Percentiles rank a stretch among this genome's conserved stretches.
phyloP scores from a whole-genome alignment of 768 basidiomycete species.

The Trametes cinnabarina region DNA sequence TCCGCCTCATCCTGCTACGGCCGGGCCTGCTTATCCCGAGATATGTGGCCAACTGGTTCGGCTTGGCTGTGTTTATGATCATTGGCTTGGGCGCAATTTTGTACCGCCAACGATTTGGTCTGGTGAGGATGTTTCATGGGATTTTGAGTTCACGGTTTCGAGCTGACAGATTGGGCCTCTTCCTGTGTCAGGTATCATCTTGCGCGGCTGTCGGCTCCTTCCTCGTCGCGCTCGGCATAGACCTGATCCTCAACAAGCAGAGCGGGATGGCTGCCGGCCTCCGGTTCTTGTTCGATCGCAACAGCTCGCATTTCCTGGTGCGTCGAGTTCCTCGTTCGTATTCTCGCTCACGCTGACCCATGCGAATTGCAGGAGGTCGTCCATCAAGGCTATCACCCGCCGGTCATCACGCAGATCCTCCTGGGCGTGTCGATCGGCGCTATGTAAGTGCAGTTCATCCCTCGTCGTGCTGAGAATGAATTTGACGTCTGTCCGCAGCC shows the following conservation, averaged over 20 bases:
- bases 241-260: conserved; percentile 56
- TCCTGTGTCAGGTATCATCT: conserved; percentile 37
- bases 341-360: neutral
- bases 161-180: conserved; percentile 19
- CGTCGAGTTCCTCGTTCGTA: conserved; percentile 17
- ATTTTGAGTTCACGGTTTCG: conserved; percentile 4
- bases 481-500: conserved; percentile 34
- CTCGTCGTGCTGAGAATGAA: neutral
- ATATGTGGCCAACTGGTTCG: conserved; percentile 50
- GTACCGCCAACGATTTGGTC: conserved; percentile 44
- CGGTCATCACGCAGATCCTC: conserved; percentile 47
- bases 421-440: conserved; percentile 52
- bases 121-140: no score
- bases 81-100: conserved; percentile 42
- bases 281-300: conserved; percentile 62
- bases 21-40: conserved; percentile 44
- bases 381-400: conserved; percentile 48
- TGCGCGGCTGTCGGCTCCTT: conserved; percentile 65
- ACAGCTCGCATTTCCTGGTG: conserved; percentile 54
- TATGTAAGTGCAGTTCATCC: conserved; percentile 43
- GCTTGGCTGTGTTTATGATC: conserved; percentile 46
- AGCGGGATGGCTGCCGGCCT: conserved; percentile 62
- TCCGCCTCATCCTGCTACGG: conserved; percentile 52
- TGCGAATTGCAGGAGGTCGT: conserved; percentile 44
- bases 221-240: conserved; percentile 51